phyloP scores from a whole-genome alignment of 345 rosid genomes.

The Nephelium lappaceum region DNA sequence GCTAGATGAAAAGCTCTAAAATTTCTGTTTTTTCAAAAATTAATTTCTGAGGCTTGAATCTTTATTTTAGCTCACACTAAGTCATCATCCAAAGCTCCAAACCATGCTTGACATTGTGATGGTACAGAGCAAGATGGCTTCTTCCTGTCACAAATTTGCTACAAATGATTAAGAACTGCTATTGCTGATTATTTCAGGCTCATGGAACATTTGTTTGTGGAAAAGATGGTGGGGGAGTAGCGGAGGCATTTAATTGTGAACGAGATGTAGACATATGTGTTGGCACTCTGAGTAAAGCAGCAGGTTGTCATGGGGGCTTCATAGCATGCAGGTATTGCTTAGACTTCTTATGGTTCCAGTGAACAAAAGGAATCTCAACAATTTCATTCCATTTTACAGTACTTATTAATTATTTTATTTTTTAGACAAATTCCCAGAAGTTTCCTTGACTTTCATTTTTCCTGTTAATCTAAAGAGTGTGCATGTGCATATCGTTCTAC shows the following conservation, averaged over 20 bases:
- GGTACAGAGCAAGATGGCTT: not conserved
- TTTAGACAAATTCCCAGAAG: not conserved
- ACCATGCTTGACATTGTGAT: not conserved
- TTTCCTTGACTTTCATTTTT: not conserved
- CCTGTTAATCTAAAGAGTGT: not conserved
- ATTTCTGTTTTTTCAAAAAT: slow-evolving; percentile 9
- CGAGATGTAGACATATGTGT: slow-evolving; percentile 77
- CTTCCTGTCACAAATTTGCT: not conserved
- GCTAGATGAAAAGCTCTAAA: not conserved
- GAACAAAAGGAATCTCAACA: slow-evolving; percentile 7
- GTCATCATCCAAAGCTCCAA: not conserved
- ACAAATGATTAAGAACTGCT: not conserved
- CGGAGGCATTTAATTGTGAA: slow-evolving; percentile 85
- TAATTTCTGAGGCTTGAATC: not conserved
- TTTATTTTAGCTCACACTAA: not conserved
- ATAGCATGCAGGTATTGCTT: slow-evolving; percentile 80
- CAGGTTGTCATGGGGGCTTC: slow-evolving; percentile 98
- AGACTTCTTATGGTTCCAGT: not conserved
- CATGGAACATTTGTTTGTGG: slow-evolving; percentile 99
- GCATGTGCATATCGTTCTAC: not conserved
- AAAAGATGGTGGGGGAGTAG: slow-evolving; percentile 87
- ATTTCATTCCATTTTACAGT: not conserved
- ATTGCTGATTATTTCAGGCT: slow-evolving; percentile 53
- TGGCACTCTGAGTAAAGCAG: slow-evolving; percentile 97
- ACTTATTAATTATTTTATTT: not conserved